Conservation (phyloP, 495 filamentous ascomycete species). For the Beverwykella pulmonaria region DNA sequence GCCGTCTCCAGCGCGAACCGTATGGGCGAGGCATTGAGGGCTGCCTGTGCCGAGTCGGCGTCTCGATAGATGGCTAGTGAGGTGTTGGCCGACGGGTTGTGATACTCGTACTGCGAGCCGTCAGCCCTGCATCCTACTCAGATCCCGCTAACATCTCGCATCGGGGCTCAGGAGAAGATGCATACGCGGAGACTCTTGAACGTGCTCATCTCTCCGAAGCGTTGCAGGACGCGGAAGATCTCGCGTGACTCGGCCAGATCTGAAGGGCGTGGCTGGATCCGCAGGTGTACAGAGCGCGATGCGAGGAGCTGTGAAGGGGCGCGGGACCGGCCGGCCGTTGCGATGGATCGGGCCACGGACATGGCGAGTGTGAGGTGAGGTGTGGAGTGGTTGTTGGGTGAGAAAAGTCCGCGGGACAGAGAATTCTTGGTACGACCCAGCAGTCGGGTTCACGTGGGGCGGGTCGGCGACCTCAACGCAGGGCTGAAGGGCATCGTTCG, state of each 20-base stretch:
- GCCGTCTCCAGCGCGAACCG: conserved; percentile 41
- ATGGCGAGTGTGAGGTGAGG: neutral
- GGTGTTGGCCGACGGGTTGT: conserved; percentile 43
- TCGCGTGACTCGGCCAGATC: conserved; percentile 71
- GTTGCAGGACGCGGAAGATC: conserved; percentile 70
- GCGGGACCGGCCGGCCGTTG: neutral
- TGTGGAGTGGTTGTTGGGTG: neutral
- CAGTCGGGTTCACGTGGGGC: neutral
- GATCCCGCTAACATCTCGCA: neutral
- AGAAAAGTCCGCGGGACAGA: neutral
- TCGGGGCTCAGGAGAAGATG: conserved; percentile 9
- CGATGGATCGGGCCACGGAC: conserved; percentile 11
- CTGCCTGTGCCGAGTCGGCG: conserved; percentile 40
- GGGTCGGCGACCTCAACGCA: neutral
- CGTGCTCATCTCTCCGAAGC: conserved; percentile 73
- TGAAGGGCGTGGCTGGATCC: conserved; percentile 62
- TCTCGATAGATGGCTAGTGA: conserved; percentile 50
- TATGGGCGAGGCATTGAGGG: conserved; percentile 49
- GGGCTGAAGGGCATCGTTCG: neutral
- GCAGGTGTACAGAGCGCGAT: conserved; percentile 58
- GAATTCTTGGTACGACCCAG: neutral
- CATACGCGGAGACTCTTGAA: conserved; percentile 72
- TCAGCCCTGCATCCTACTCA: neutral
- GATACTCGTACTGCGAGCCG: conserved; percentile 46
- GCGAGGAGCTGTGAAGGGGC: conserved; percentile 27